Conservation (phyloP, 495 filamentous ascomycete species). For the Aspergillus baeticus region DNA sequence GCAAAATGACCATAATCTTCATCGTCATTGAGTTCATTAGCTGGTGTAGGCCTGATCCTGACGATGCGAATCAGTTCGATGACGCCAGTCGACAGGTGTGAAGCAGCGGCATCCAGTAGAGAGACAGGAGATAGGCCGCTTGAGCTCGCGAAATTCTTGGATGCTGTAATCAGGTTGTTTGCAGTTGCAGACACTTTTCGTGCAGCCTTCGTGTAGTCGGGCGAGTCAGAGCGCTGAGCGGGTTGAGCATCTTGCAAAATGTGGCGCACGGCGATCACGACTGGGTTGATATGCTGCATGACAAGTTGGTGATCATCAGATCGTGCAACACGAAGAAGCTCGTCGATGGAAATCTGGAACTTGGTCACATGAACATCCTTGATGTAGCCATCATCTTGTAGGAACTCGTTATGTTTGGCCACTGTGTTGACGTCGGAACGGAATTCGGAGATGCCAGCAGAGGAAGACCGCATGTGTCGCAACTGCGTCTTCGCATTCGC, state of each 20-base stretch:
- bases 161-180: conserved; percentile 92
- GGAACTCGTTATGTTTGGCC: conserved; percentile 68
- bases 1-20: conserved; percentile 53
- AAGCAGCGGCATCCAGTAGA: conserved; percentile 91
- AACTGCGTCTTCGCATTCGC: conserved; percentile 83
- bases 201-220: conserved; percentile 64
- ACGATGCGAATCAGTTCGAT: conserved; percentile 80
- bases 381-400: conserved; percentile 71
- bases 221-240: conserved; percentile 39
- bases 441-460: conserved; percentile 63
- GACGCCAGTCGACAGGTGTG: conserved; percentile 79
- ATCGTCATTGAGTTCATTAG: conserved; percentile 73
- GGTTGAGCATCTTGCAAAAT: conserved; percentile 78
- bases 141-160: conserved; percentile 81
- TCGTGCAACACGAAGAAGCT: conserved; percentile 77
- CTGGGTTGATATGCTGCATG: conserved; percentile 76
- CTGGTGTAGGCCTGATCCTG: conserved; percentile 76
- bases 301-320: conserved; percentile 67
- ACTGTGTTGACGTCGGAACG: conserved; percentile 62
- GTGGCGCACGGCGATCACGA: conserved; percentile 74
- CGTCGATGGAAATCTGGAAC: conserved; percentile 93
- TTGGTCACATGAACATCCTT: conserved; percentile 91
- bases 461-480: conserved; percentile 75
- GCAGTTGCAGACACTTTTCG: conserved; percentile 81
- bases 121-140: conserved; percentile 92